Base-by-base conservation (phyloP, 23 red algal species). In the Gracilaria caudata region DNA sequence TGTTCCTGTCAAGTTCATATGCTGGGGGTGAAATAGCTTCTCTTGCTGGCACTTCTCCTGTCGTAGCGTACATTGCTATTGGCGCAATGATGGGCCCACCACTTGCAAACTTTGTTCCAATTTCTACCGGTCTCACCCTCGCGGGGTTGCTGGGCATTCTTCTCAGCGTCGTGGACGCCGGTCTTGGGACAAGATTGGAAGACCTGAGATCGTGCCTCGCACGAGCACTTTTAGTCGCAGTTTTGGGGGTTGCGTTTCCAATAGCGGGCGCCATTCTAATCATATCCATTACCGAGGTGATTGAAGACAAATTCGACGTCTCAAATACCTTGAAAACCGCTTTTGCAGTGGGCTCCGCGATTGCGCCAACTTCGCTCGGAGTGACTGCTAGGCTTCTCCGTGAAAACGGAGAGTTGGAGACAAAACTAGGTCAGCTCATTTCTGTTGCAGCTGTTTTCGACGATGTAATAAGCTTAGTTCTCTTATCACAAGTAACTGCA, bases 341-440 rank as follows among this genome's bases (percentile, higher is more conserved):
- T 14, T 83, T 78, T 68, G 79, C 90, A 0, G 81, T 77, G 7
- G 90, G 79, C 28, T 47, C 80, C 24, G 90, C 90, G 39, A 72
- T 93, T 73, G 90, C 90, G 36, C 90, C 90, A 1, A 93, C 90
- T 33, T 85, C 70, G 2, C 71, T 93, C 30, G 90, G 90, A 28
- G 81, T 93, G 7, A 84, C 80, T 17, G 90, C 78, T 0, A 79
- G 68, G 28, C 90, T 93, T 47, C 44, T 93, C n/a, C 29, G 23
- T 16, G 71, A 78, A 58, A 81, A 80, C 19, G 73, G 47, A 36
- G 90, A 93, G 45, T 24, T 84, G 44, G 51, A 83, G 35, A 85
- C 90, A 28, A 65, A 63, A 25, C 37, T 93, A 45, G 90, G 90
- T 36, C 51, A 39, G 34, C 81, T 93, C 13, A 81, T 93, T 5